Evolutionary conservation across 2,329 filamentous ascomycete genomes (phyloP), one percentile per base, ranked within the genome.

Genomic region (Dissoconium aciculare): DNA sequence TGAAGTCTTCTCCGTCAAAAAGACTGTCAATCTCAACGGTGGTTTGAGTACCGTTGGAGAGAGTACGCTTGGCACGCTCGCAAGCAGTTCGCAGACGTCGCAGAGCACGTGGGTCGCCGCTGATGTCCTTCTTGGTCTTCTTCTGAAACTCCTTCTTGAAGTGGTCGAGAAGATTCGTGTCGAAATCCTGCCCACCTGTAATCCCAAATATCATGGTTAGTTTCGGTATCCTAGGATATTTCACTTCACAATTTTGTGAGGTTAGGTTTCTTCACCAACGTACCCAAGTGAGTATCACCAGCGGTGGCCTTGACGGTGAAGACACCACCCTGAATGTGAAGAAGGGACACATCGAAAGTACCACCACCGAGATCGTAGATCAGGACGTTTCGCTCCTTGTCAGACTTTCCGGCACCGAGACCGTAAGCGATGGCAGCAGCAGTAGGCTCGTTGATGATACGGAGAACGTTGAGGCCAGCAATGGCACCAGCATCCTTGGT

Each of bases 301-400:
- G 87, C 85, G 37, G 89, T 95, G 41, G 87, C 85, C 75, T 91
- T 92, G 60, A 95, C 89, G 44, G 87, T 93, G 74, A 98, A 98
- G 54, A 98, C 89, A 71, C 89, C 89, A 57, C 87, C 85, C 67
- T 95, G 84, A 59, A 98, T 95, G 72, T 93, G 87, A 27, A 98
- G 74, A 48, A 95, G 82, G 43, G 89, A 95, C 15, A 98, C 89
- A 94, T 98, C 89, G 66, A 98, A 98, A 60, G 89, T 98, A 74
- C 89, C 89, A 74, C 89, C 89, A 74, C 89, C 89, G 43, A 98
- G 78, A 77, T 98, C 89, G 71, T 95, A 98, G 69, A 98, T 95
- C 49, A 98, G 74, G 55, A 98, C 87, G 60, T 95, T 93, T 56
- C 89, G 83, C 74, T 95, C 89, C 73, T 93, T 93, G 61, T 81